Conservation (phyloP, 2,329 filamentous ascomycete genomes). For the Bipolaris sorokiniana region DNA sequence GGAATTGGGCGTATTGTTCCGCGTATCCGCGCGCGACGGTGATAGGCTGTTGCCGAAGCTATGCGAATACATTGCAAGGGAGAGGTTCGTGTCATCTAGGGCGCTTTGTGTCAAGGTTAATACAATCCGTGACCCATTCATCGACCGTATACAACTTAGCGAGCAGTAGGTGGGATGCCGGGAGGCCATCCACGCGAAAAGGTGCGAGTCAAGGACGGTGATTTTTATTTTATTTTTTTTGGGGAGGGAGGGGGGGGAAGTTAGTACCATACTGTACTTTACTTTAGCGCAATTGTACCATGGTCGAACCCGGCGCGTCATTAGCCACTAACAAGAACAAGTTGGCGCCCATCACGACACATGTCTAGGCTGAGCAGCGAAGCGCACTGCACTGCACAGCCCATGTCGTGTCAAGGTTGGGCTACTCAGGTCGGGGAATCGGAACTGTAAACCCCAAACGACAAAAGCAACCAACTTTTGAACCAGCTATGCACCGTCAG, state of each 20-base stretch:
- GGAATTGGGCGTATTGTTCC: neutral
- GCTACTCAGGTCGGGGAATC: constrained; percentile 12
- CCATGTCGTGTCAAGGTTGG: constrained; percentile 14
- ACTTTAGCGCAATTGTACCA: constrained; percentile 10
- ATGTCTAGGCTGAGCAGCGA: neutral
- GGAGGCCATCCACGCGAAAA: constrained; percentile 19
- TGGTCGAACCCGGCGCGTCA: constrained; percentile 13
- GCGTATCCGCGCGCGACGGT: neutral
- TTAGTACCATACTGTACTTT: neutral
- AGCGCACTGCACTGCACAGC: constrained; percentile 2
- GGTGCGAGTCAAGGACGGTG: constrained; percentile 11
- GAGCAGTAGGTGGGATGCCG: constrained; percentile 3
- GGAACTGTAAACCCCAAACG: constrained; percentile 12
- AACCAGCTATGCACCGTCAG: neutral
- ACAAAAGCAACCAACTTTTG: neutral
- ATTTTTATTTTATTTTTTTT: neutral
- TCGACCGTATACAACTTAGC: neutral
- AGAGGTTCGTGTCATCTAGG: neutral
- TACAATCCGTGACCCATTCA: neutral
- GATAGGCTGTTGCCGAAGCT: constrained; percentile 1
- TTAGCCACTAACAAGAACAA: constrained; percentile 8
- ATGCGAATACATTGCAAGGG: constrained; percentile 4
- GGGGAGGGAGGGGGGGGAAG: too few relatives aligned
- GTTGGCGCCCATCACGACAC: neutral
- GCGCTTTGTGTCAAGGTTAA: neutral